phyloP scores from a whole-genome alignment of 1,284 basidiomycete species.

The Apiotrichum mycotoxinovorans region DNA sequence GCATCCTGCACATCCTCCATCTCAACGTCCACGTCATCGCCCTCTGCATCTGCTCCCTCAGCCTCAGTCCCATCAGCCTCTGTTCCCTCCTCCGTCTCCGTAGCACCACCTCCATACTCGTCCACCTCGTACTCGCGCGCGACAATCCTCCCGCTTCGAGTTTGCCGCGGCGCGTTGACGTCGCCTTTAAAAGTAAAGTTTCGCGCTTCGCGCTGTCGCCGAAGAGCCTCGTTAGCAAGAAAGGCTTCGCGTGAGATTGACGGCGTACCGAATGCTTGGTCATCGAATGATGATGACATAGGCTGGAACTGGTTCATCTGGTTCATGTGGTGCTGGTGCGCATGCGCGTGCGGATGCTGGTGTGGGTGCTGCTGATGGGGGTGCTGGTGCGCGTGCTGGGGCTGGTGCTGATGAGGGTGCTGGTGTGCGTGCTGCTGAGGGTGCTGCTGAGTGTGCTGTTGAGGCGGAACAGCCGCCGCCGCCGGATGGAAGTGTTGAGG shows the following conservation, averaged over 20 bases:
- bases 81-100: slow-evolving; percentile 13
- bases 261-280: slow-evolving; percentile 17
- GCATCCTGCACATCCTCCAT: neutral
- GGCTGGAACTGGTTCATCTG: neutral
- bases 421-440: too few relatives aligned
- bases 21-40: neutral
- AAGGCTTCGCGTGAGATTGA: slow-evolving; percentile 29
- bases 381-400: too few relatives aligned
- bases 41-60: neutral
- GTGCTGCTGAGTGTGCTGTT: too few relatives aligned
- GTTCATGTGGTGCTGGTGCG: too few relatives aligned
- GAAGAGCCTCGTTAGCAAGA: slow-evolving; percentile 41
- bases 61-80: neutral
- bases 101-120: slow-evolving; percentile 22
- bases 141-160: slow-evolving; percentile 42
- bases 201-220: slow-evolving; percentile 43
- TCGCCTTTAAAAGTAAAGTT: slow-evolving; percentile 48
- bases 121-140: slow-evolving; percentile 14
- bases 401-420: neutral
- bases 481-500: too few relatives aligned
- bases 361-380: too few relatives aligned
- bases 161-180: slow-evolving; percentile 39
- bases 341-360: too few relatives aligned
- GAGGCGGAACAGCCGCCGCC: too few relatives aligned
- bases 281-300: slow-evolving; percentile 15